Base-by-base conservation (phyloP, 2,329 filamentous ascomycete genomes). In the Colletotrichum kahawae region DNA sequence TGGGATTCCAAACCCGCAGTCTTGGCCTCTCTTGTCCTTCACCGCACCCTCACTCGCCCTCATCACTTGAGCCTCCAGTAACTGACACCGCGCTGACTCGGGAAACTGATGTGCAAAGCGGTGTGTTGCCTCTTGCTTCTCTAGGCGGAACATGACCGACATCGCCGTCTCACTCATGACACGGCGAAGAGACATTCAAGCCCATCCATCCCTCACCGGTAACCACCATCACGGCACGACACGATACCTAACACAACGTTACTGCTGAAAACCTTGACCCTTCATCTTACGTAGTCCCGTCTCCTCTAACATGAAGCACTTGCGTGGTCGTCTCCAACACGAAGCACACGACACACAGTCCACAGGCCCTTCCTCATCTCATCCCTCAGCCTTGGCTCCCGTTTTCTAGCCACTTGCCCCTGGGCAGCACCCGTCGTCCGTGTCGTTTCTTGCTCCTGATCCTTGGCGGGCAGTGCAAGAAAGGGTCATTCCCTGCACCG, bases 381-480 rank as follows among this genome's bases (percentile, higher is more conserved):
- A 62, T 72, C 56, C 38, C 56, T 71, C 70, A 63, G 72, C 68
- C 48, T 67, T 48, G 68, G 43, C 68, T 65, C 36, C 31, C 57
- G n/a, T 21, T 13, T 51, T 21, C 43, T 51, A 51, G n/a, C 2
- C 43, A 51, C 43, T 51, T 74, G 51, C 60, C 71, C 71, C 67
- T 73, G 63, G 43, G 43, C 43, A 21, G 43, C n/a, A 51, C 43
- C 43, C 43, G 43, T 21, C n/a, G 71, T 56, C 70, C 29, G 33
- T 36, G 38, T 54, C 67, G 48, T 62, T 38, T 51, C 31, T 31
- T 66, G 43, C 54, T 74, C 60, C 27, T 67, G 62, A 59, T 56
- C 38, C 63, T 72, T 75, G 69, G 63, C 68, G 59, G 72, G 69
- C 72, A 54, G 69, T 75, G 63, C 72, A 43, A 14, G 36, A 59